Conservation (phyloP, 345 rosid genomes). For the Brassica carinata region DNA sequence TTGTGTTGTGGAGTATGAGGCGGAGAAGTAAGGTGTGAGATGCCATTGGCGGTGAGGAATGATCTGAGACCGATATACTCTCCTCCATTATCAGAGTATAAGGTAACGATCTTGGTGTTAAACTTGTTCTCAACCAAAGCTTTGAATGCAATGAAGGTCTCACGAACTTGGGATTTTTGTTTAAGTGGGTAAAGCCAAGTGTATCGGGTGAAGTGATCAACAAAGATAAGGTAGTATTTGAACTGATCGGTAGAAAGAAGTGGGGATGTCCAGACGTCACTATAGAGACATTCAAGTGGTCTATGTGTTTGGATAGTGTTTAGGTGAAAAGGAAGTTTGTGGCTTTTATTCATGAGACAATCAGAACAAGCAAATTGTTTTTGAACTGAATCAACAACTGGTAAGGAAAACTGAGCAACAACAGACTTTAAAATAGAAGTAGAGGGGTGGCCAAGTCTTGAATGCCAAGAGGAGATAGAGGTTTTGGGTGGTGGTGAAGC, state of each 20-base stretch:
- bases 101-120: no score
- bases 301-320: neutral
- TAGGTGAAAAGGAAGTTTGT: neutral
- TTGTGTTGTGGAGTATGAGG: no score
- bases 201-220: neutral
- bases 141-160: no score
- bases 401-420: neutral
- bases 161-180: no score
- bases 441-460: neutral
- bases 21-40: no score
- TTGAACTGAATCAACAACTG: neutral
- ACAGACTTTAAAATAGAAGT: neutral
- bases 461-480: neutral
- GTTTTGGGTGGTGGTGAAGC: neutral
- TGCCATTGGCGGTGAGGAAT: no score
- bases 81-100: no score
- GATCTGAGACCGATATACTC: no score
- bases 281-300: neutral
- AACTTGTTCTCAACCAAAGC: no score
- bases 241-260: neutral
- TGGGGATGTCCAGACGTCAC: neutral
- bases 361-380: neutral
- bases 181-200: neutral
- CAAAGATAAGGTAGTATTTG: neutral
- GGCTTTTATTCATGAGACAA: neutral